Evolutionary conservation across 1,284 basidiomycete species (phyloP).

Genomic region (Cryptococcus sp.): DNA sequence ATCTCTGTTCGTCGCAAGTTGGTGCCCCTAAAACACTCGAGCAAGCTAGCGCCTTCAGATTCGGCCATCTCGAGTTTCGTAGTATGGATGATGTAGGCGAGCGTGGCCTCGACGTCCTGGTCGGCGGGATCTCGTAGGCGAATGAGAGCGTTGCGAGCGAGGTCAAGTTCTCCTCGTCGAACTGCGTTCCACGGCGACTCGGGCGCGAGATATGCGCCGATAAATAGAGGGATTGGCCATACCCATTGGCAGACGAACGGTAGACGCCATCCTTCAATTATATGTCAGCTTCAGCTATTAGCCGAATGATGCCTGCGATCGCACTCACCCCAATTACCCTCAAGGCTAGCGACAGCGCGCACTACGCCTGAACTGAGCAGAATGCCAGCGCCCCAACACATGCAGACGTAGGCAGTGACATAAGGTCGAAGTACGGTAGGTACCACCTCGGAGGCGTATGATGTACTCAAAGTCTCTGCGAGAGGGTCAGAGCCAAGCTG

Average conservation of each 20-base stretch:
- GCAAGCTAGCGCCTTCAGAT: slow-evolving; percentile 25
- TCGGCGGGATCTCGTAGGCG: slow-evolving; percentile 21
- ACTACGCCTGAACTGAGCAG: slow-evolving; percentile 55
- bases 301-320: not conserved
- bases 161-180: slow-evolving; percentile 24
- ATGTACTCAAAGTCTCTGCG: slow-evolving; percentile 53
- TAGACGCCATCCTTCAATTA: slow-evolving; percentile 17
- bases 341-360: slow-evolving; percentile 39
- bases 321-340: slow-evolving; percentile 42
- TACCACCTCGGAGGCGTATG: slow-evolving; percentile 58
- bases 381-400: slow-evolving; percentile 56
- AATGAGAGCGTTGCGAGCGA: slow-evolving; percentile 20
- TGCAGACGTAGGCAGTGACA: slow-evolving; percentile 57
- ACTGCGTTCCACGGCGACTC: slow-evolving; percentile 48
- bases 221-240: slow-evolving; percentile 47
- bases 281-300: not conserved
- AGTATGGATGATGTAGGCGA: slow-evolving; percentile 43
- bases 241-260: slow-evolving; percentile 43
- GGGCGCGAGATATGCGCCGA: slow-evolving; percentile 41
- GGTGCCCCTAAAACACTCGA: slow-evolving; percentile 37
- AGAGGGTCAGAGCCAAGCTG: not conserved
- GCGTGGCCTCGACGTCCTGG: slow-evolving; percentile 22
- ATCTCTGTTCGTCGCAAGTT: slow-evolving; percentile 36
- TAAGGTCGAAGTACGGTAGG: slow-evolving; percentile 56
- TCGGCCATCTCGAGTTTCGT: slow-evolving; percentile 35